Conservation (phyloP, 2,329 filamentous ascomycete genomes). For the Cyanodermella asteris region DNA sequence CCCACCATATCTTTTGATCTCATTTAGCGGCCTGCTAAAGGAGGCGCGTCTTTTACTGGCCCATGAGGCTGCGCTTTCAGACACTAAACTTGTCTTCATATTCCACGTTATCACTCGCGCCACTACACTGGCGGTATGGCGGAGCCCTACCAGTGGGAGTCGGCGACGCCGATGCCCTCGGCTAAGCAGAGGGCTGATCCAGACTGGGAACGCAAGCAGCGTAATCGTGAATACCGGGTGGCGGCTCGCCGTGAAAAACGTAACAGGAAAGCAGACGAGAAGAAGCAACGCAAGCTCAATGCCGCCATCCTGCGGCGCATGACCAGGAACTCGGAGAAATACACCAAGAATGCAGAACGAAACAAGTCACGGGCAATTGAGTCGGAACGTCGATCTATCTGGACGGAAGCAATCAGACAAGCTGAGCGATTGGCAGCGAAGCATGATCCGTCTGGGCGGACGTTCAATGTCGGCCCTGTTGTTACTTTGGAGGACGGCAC, state of each 20-base stretch:
- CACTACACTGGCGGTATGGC: too few relatives aligned
- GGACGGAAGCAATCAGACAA: slow-evolving; percentile 12
- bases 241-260: slow-evolving; percentile 9
- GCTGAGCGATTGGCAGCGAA: slow-evolving; percentile 12
- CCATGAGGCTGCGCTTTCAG: too few relatives aligned
- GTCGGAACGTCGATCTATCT: slow-evolving; percentile 13
- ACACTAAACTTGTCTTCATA: too few relatives aligned
- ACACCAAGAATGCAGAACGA: slow-evolving; percentile 15
- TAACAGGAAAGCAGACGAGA: slow-evolving; percentile 9
- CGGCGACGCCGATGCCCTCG: slow-evolving; percentile 3
- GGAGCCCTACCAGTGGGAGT: too few relatives aligned
- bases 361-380: slow-evolving; percentile 13
- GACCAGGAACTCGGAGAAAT: slow-evolving; percentile 15
- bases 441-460: slow-evolving; percentile 13
- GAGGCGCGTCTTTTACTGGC: too few relatives aligned
- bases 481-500: slow-evolving; percentile 11
- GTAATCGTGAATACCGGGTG: slow-evolving; percentile 8
- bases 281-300: slow-evolving; percentile 10
- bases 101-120: too few relatives aligned
- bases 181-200: slow-evolving; percentile 11
- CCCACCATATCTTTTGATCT: too few relatives aligned
- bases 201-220: slow-evolving; percentile 14
- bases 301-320: slow-evolving; percentile 10
- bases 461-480: slow-evolving; percentile 14
- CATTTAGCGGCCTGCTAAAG: too few relatives aligned